Base-by-base conservation (phyloP, 2,329 filamentous ascomycete species). In the Fusarium cyanostomum region DNA sequence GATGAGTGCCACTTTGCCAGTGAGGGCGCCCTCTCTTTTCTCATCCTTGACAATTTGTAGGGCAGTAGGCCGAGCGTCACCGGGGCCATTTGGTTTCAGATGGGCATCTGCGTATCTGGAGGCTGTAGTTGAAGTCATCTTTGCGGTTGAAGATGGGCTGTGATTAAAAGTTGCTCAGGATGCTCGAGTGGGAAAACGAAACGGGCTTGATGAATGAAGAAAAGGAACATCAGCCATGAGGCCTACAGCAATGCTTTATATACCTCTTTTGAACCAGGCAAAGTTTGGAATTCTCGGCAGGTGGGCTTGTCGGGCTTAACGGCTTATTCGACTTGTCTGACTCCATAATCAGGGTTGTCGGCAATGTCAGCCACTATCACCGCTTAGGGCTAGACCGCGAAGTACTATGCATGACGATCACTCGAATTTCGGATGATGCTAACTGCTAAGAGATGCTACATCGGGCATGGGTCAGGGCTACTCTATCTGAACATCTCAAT, bases 11-110 rank as follows among this genome's bases (percentile, higher is more conserved):
- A 77, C 75, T 58, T 79, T 79, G 42, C 70, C 75, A 1, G 56
- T 48, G 27, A 78, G 72, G 16, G 71, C 76, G 41, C 73, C 73
- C 8, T 72, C 59, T 34, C 68, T 66, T 10, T 62, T 51, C 24
- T 80, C 74, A 48, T 80, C 77, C 26, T 73, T 54, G 43, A 81
- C 56, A 31, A 81, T 75, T 44, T 78, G 73, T 1, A 78, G 45
- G 4, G 78, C 78, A 2, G 78, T 80, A 12, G 79, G 79, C 3
- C 78, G 73, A 24, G 70, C 66, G 57, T 80, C 79, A 2, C 77
- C 77, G 3, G 77, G 72, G 1, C 78, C 78, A 4, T 58, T 53
- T 5, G 65, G 50, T 7, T 66, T 65, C 1, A 62, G 39, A 26
- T 66, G 53, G 38, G 58, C 43, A 1, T 44, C 33, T 5, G 51